Percentiles rank a stretch among this genome's conserved stretches.
Conservation (phyloP, 768 basidiomycete species). For the Botryobasidium botryosum region DNA sequence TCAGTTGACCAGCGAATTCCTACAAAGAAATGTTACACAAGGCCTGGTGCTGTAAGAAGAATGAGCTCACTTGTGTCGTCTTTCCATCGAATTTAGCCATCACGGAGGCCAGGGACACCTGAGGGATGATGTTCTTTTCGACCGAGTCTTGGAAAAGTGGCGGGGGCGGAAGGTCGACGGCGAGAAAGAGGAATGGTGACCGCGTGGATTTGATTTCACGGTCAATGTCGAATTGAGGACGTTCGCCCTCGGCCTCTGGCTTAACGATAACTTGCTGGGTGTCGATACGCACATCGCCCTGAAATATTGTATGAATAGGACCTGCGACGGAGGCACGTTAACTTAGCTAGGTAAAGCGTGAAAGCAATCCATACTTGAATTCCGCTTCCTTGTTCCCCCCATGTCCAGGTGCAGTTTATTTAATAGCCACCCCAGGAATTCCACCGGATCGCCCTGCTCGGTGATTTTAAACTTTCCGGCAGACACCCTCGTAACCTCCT, state of each 20-base stretch:
- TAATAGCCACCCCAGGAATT: conserved; percentile 89
- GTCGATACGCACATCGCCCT: conserved; percentile 84
- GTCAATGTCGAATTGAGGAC: conserved; percentile 86
- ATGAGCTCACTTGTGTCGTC: conserved; percentile 55
- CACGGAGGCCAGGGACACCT: conserved; percentile 80
- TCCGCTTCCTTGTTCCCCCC: conserved; percentile 83
- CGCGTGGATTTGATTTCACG: conserved; percentile 74
- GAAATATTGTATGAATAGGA: conserved; percentile 84
- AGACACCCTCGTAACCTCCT: conserved; percentile 86
- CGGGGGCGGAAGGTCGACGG: conserved; percentile 92
- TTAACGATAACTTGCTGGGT: conserved; percentile 86
- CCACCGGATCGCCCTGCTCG: conserved; percentile 88
- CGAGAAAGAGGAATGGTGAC: conserved; percentile 91
- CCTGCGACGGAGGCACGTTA: conserved; percentile 29
- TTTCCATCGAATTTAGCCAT: conserved; percentile 87
- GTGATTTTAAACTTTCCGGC: conserved; percentile 84
- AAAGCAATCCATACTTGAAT: conserved; percentile 48
- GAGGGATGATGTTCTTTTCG: conserved; percentile 98
- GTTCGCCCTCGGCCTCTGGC: conserved; percentile 56
- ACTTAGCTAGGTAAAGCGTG: conserved; percentile 11
- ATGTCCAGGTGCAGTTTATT: conserved; percentile 86
- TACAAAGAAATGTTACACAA: conserved; percentile 17
- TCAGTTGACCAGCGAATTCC: conserved; percentile 75
- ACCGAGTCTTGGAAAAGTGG: conserved; percentile 91
- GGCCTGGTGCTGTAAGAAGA: conserved; percentile 12